Evolutionary conservation across 441 rosid species (phyloP), one percentile per base, ranked within the genome.

Genomic region (Mallotus repandus): DNA sequence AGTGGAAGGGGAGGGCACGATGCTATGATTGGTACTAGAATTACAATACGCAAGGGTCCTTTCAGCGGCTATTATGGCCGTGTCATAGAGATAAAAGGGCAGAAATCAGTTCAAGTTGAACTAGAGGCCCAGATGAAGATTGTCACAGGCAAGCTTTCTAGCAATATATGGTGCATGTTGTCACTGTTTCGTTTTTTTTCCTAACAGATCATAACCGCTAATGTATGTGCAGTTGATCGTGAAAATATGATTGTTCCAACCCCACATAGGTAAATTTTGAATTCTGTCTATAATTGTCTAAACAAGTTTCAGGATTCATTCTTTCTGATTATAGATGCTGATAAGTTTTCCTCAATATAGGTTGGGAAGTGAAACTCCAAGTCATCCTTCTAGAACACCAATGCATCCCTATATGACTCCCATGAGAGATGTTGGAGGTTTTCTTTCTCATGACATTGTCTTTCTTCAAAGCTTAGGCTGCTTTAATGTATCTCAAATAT

Each of bases 351-450:
- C 90, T 60, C 86, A 97, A 67, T 96, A 90, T 83, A 87, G 93
- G n/a, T 86, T 91, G 93, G 98, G 99, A 79, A 96, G 97, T 66
- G 99, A 92, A 81, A 96, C 99, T 50, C 98, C 98, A 11, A 88
- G 93, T 93, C 98, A 91, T 86, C 94, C 99, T 66, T 93, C 98
- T 25, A 85, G 97, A 68, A 96, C 99, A 81, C 99, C 98, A 52
- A 66, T 93, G 76, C 98, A 87, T 85, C 96, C 97, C 16, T 89
- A 85, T 73, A 90, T 88, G 96, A 96, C 98, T 68, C 98, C 98
- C 18, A 88, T 92, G 98, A 85, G 99, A 84, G 99, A 96, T 81
- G 67, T 88, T 72, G 93, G 87, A 84, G 96, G 99, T 93, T 75
- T 38, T 38, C 5, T 38, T 38, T 38, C 41, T 38, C 41, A 38